phyloP scores from a whole-genome alignment of 257 asterid species.

The Nicotiana benthamiana region DNA sequence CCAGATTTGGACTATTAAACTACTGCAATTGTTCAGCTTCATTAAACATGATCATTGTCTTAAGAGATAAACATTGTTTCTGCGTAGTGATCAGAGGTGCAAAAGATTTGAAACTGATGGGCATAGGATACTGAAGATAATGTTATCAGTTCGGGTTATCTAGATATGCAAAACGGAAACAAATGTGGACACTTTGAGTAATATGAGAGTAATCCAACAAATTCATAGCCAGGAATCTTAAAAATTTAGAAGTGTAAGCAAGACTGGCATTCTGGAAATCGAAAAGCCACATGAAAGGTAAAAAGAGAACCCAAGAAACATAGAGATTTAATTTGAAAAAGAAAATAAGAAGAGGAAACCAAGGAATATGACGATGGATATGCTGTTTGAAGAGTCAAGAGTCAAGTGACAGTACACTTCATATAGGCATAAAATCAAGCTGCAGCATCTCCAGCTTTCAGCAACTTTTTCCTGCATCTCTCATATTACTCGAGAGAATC shows the following conservation, averaged over 20 bases:
- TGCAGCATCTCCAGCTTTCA: background rate
- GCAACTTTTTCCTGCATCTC: conserved; percentile 5
- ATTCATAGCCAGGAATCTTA: background rate
- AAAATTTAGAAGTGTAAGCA: background rate
- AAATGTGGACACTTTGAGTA: background rate
- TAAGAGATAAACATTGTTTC: too few relatives aligned
- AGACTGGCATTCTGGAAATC: background rate
- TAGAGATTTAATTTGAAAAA: background rate
- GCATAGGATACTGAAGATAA: too few relatives aligned
- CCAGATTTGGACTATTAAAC: too few relatives aligned
- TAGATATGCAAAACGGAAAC: too few relatives aligned
- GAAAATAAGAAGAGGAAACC: background rate
- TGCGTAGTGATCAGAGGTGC: too few relatives aligned
- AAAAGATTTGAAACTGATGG: too few relatives aligned
- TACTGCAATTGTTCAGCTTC: background rate
- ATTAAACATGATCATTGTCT: background rate
- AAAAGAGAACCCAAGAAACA: background rate
- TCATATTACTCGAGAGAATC: conserved; percentile 21
- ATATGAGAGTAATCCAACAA: background rate
- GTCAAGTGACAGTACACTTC: background rate
- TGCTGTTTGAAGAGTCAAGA: conserved; percentile 10
- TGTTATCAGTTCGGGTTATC: too few relatives aligned
- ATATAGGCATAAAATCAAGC: background rate
- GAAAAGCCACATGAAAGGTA: background rate
- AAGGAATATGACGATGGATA: conserved; percentile 20